A percentile compares a stretch with the other conserved stretches of the same genome.
phyloP scores from a whole-genome alignment of 2,329 filamentous ascomycete genomes.

The Phialocephala sp. region DNA sequence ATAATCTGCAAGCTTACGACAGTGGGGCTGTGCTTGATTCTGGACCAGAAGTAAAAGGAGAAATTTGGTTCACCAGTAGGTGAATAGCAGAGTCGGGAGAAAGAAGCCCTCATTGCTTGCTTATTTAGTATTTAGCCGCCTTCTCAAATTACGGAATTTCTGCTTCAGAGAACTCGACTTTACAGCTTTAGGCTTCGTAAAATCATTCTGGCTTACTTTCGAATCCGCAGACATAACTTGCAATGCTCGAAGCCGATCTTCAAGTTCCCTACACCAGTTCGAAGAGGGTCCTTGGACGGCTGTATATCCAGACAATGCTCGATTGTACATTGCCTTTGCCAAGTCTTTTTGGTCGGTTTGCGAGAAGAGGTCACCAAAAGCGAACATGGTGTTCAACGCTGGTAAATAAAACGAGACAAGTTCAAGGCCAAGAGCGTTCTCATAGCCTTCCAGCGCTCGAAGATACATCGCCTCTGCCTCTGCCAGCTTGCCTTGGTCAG shows the following conservation, averaged over 20 bases:
- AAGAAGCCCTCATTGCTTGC: slow-evolving; percentile 26
- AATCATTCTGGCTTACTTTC: slow-evolving; percentile 24
- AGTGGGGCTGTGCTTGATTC: not conserved
- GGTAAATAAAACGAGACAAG: slow-evolving; percentile 38
- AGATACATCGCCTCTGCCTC: slow-evolving; percentile 40
- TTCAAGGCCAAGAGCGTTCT: slow-evolving; percentile 33
- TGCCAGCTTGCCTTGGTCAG: slow-evolving; percentile 28
- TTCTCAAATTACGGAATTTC: slow-evolving; percentile 25
- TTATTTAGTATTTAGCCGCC: slow-evolving; percentile 26
- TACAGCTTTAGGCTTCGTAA: slow-evolving; percentile 22
- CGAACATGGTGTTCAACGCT: slow-evolving; percentile 38
- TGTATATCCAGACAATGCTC: slow-evolving; percentile 19
- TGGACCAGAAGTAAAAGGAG: slow-evolving; percentile 1
- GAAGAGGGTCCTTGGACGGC: slow-evolving; percentile 30
- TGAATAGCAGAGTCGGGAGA: slow-evolving; percentile 23
- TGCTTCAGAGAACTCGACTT: slow-evolving; percentile 23
- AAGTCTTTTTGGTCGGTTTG: slow-evolving; percentile 35
- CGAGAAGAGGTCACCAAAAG: slow-evolving; percentile 38
- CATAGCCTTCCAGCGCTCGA: slow-evolving; percentile 40
- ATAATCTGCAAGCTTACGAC: slow-evolving; percentile 5
- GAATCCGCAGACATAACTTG: slow-evolving; percentile 21
- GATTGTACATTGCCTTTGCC: slow-evolving; percentile 40
- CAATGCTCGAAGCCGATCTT: slow-evolving; percentile 20
- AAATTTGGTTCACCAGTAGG: slow-evolving; percentile 3
- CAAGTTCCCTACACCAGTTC: slow-evolving; percentile 26